phyloP scores from a whole-genome alignment of 805 yeast species.

The Kodamaea leandrae region DNA sequence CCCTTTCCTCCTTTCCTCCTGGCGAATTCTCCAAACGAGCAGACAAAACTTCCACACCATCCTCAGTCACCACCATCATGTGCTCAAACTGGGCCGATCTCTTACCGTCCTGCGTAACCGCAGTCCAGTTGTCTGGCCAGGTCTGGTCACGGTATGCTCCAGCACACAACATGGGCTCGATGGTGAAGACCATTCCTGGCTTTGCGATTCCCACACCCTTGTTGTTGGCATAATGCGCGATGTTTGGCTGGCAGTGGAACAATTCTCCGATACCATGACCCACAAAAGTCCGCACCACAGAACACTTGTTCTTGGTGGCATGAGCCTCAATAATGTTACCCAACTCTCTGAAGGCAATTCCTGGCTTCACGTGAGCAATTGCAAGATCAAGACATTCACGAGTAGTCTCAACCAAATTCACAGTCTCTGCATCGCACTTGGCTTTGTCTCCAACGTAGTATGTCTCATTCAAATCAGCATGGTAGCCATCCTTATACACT shows the following conservation, averaged over 20 bases:
- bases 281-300: slow-evolving; percentile 86
- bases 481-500: slow-evolving; percentile 81
- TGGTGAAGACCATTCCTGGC: slow-evolving; percentile 95
- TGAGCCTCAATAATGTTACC: slow-evolving; percentile 88
- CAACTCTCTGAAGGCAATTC: slow-evolving; percentile 77
- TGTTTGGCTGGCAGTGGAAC: slow-evolving; percentile 90
- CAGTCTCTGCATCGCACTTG: slow-evolving; percentile 71
- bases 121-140: slow-evolving; percentile 99
- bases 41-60: slow-evolving; percentile 86
- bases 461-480: slow-evolving; percentile 94
- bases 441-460: slow-evolving; percentile 94
- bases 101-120: slow-evolving; percentile 86
- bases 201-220: slow-evolving; percentile 92
- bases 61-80: slow-evolving; percentile 86
- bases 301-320: slow-evolving; percentile 72
- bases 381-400: slow-evolving; percentile 86
- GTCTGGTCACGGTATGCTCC: slow-evolving; percentile 77
- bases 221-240: slow-evolving; percentile 92
- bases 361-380: slow-evolving; percentile 85
- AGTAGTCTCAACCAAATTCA: slow-evolving; percentile 82
- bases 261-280: slow-evolving; percentile 90
- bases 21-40: slow-evolving; percentile 80
- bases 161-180: slow-evolving; percentile 93
- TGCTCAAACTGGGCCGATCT: slow-evolving; percentile 95
- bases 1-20: slow-evolving; percentile 77